phyloP scores from a whole-genome alignment of 2,329 filamentous ascomycete species.

The Pseudopithomyces maydicus region DNA sequence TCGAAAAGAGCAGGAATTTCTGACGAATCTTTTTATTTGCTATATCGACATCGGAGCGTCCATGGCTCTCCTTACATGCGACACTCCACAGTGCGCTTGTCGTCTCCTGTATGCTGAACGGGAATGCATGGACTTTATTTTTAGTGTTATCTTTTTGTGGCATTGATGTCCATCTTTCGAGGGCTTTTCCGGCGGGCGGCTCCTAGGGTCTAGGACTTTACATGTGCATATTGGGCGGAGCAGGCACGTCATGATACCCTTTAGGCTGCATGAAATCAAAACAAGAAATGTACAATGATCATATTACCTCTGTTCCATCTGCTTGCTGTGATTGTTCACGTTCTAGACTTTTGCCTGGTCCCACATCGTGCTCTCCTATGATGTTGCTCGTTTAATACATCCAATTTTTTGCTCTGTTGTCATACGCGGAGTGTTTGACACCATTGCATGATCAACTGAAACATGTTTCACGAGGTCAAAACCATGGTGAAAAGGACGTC shows the following conservation, averaged over 20 bases:
- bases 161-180: constrained; percentile 10
- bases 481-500: too few relatives aligned
- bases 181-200: neutral
- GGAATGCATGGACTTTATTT: neutral
- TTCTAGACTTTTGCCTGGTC: too few relatives aligned
- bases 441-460: too few relatives aligned
- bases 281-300: constrained; percentile 11
- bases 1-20: constrained; percentile 7
- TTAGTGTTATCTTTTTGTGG: constrained; percentile 5
- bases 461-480: too few relatives aligned
- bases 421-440: too few relatives aligned
- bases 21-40: neutral
- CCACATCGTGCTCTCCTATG: too few relatives aligned
- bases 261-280: constrained; percentile 13
- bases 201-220: constrained; percentile 5
- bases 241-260: constrained; percentile 15
- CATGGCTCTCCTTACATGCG: too few relatives aligned
- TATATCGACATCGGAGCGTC: neutral
- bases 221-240: constrained; percentile 18
- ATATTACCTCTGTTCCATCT: neutral
- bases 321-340: neutral
- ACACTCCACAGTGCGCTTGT: neutral
- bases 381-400: neutral
- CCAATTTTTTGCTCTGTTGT: too few relatives aligned
- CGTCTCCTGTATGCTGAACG: neutral